These are phyloP conservation scores for Fistulina hepatica DNA, from an alignment of 1,284 basidiomycete species.

Conservation along the genomic window DNA sequence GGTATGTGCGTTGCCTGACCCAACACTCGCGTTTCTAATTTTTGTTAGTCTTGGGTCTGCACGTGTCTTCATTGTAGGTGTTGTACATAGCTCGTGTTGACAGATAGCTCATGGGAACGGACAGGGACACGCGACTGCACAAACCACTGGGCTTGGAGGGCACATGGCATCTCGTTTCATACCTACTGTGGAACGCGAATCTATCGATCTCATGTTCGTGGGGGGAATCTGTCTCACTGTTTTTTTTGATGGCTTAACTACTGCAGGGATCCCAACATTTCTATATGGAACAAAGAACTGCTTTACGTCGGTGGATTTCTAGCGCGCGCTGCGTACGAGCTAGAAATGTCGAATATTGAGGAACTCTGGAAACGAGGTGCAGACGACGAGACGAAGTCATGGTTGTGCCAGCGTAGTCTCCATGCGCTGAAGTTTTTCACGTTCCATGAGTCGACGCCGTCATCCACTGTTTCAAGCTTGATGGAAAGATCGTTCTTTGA, in stretches of 20 bases:
- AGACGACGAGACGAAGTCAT: constrained; percentile 34
- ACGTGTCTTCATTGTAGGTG: constrained; percentile 66
- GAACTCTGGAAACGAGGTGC: constrained; percentile 45
- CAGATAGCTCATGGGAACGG: no score
- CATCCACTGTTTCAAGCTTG: constrained; percentile 67
- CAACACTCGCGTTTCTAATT: constrained; percentile 9
- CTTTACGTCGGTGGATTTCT: constrained; percentile 79
- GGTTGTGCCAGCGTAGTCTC: constrained; percentile 56
- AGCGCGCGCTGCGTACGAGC: constrained; percentile 77
- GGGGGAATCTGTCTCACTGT: no score
- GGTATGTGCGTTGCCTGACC: constrained; percentile 33
- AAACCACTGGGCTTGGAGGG: constrained; percentile 90
- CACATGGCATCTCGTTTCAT: constrained; percentile 91
- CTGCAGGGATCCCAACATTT: constrained; percentile 63
- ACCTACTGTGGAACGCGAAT: constrained; percentile 94
- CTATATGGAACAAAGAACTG: constrained; percentile 84
- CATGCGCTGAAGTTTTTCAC: constrained; percentile 88
- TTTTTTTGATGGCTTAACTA: constrained; percentile 7
- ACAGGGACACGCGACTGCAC: constrained; percentile 78
- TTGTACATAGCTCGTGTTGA: neutral
- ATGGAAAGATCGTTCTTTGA: constrained; percentile 80
- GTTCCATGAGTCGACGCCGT: constrained; percentile 81
- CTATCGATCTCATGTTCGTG: constrained; percentile 81
- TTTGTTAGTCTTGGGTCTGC: constrained; percentile 47
- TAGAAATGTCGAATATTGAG: constrained; percentile 60